These are phyloP conservation scores for Hericium rajendrae DNA, from an alignment of 768 basidiomycete species.

Conservation along the genomic window DNA sequence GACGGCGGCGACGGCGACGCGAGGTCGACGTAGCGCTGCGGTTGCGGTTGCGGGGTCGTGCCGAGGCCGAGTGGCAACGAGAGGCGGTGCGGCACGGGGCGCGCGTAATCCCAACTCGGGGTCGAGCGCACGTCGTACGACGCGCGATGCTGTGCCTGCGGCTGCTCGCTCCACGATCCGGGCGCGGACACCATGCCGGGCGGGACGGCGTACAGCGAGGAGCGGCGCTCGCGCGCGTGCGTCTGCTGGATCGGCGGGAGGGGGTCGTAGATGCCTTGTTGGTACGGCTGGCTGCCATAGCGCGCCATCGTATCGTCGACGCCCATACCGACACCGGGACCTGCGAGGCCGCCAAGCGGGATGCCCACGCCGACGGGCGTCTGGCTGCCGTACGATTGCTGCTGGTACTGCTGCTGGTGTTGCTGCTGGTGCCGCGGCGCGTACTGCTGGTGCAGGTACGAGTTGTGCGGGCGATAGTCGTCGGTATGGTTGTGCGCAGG, in stretches of 20 bases:
- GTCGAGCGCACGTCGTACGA: background rate
- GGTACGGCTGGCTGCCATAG: background rate
- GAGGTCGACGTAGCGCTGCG: background rate
- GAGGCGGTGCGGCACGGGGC: background rate
- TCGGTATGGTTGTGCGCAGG: slow-evolving; percentile 4
- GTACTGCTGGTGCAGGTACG: background rate
- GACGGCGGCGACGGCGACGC: background rate
- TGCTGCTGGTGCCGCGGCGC: slow-evolving; percentile 1
- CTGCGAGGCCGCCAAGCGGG: background rate
- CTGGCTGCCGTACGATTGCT: slow-evolving; percentile 1
- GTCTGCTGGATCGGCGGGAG: background rate
- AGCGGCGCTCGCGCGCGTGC: background rate
- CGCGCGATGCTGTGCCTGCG: background rate
- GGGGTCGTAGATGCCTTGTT: background rate
- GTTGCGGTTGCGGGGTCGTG: background rate
- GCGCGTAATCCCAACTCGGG: background rate
- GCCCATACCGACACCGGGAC: background rate
- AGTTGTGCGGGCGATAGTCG: slow-evolving; percentile 5
- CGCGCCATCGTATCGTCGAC: background rate
- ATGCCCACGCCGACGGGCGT: background rate
- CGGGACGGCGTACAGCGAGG: background rate
- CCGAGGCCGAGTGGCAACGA: background rate
- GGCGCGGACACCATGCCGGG: background rate
- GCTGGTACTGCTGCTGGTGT: slow-evolving; percentile 2
- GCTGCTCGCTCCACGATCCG: background rate